Evolutionary conservation across 116 monocot species (phyloP).

Genomic region (Dioscorea cayenensis): DNA sequence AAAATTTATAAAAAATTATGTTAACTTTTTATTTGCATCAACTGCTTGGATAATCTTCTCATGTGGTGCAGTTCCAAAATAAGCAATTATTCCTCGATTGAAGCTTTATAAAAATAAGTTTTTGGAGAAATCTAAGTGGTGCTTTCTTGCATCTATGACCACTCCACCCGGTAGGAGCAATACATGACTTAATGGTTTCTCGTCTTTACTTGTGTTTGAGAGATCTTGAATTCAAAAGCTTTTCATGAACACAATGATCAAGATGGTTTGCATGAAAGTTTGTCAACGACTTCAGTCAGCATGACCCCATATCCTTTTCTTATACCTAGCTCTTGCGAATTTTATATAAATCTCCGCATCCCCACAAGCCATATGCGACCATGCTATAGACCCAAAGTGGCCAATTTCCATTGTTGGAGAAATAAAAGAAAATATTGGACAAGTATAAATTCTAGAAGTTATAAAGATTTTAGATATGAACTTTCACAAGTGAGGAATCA

Average conservation of each 20-base stretch:
- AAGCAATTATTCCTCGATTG: slow-evolving; percentile 84
- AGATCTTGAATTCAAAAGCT: no score
- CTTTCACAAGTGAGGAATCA: background rate
- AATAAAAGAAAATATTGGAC: background rate
- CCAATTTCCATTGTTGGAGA: slow-evolving; percentile 23
- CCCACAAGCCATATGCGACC: no score
- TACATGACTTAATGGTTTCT: no score
- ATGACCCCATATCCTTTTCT: slow-evolving; percentile 97
- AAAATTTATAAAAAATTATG: no score
- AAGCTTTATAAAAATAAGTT: slow-evolving; percentile 64
- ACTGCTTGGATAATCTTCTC: slow-evolving; percentile 67
- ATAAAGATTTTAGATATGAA: background rate
- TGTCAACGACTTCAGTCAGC: no score
- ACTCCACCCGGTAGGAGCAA: no score
- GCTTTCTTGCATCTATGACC: slow-evolving; percentile 74
- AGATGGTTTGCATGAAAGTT: no score
- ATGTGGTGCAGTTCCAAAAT: slow-evolving; percentile 66
- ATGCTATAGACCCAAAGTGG: no score
- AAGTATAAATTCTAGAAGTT: no score
- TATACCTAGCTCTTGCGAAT: slow-evolving; percentile 51
- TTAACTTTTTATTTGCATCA: slow-evolving; percentile 46
- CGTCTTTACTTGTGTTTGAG: no score
- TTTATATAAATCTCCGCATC: slow-evolving; percentile 50
- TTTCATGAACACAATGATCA: no score
- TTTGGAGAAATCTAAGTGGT: slow-evolving; percentile 69